Evolutionary conservation across 768 basidiomycete species (phyloP).

Genomic region (Daedalea quercina): DNA sequence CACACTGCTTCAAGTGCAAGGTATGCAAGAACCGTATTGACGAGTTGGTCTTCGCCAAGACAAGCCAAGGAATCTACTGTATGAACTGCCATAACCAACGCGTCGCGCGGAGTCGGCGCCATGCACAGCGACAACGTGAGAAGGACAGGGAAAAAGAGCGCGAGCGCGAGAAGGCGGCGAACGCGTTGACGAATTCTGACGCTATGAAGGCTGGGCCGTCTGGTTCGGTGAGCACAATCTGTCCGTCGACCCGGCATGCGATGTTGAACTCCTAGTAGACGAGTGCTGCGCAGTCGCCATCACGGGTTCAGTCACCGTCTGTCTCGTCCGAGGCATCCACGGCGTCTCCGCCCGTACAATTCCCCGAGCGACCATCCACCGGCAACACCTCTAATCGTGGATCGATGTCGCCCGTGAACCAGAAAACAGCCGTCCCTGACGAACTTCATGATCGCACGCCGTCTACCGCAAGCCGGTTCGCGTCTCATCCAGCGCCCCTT

Average conservation of each 20-base stretch:
- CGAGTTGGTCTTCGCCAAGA: conserved; percentile 98
- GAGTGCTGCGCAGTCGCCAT: background rate
- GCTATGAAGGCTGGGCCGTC: background rate
- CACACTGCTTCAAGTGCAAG: conserved; percentile 97
- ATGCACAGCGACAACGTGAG: conserved; percentile 70
- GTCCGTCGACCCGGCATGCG: background rate
- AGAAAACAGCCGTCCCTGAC: background rate
- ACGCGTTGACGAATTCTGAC: background rate
- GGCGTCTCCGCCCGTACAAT: background rate
- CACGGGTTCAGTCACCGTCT: background rate
- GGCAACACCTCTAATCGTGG: background rate
- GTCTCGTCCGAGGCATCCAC: background rate
- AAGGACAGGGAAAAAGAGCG: conserved; percentile 26
- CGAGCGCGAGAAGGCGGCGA: conserved; percentile 1
- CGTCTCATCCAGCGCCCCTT: background rate
- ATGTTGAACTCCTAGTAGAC: too few relatives aligned
- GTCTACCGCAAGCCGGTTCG: background rate
- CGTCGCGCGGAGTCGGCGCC: conserved; percentile 86
- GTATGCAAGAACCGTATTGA: conserved; percentile 93
- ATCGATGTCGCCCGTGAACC: background rate
- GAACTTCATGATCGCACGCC: background rate
- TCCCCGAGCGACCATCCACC: background rate
- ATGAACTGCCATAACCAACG: conserved; percentile 98
- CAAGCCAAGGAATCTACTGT: conserved; percentile 96
- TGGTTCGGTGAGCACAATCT: background rate